Conservation (phyloP, 257 asterid genomes). For the Solanum paucissectum region DNA sequence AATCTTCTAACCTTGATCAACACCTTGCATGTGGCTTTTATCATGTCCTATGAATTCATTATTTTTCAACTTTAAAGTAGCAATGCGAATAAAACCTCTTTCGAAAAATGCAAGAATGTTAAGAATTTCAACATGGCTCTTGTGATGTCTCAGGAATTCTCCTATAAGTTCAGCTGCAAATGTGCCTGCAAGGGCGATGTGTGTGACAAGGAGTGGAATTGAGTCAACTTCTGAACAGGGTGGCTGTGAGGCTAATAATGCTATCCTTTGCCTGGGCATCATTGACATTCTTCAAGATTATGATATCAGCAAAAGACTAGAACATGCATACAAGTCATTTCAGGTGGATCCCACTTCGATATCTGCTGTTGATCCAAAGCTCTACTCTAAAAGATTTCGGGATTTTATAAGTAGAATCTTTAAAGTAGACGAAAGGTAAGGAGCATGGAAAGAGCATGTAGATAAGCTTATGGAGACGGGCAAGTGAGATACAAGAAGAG, state of each 20-base stretch:
- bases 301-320: slow-evolving; percentile 70
- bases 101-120: background rate
- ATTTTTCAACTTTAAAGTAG: background rate
- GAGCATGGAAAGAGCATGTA: background rate
- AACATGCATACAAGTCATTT: slow-evolving; percentile 69
- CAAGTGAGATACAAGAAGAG: slow-evolving; percentile 3
- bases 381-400: slow-evolving; percentile 63
- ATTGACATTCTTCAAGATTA: slow-evolving; percentile 79
- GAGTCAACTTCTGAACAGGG: slow-evolving; percentile 28
- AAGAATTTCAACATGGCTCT: background rate
- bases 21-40: background rate
- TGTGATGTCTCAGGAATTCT: slow-evolving; percentile 39
- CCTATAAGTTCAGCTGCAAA: slow-evolving; percentile 50
- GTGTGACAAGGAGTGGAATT: slow-evolving; percentile 36
- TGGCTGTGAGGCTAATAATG: slow-evolving; percentile 41
- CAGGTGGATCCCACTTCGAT: slow-evolving; percentile 56
- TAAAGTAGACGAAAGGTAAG: slow-evolving; percentile 31
- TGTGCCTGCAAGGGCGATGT: slow-evolving; percentile 67
- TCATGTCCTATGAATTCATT: background rate
- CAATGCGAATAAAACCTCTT: background rate
- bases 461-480: background rate
- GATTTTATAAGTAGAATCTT: slow-evolving; percentile 59
- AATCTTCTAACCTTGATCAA: background rate
- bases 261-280: slow-evolving; percentile 69
- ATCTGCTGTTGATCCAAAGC: slow-evolving; percentile 76